Evolutionary conservation across 2,329 filamentous ascomycete genomes (phyloP).

Genomic region (Pyrenophora seminiperda): DNA sequence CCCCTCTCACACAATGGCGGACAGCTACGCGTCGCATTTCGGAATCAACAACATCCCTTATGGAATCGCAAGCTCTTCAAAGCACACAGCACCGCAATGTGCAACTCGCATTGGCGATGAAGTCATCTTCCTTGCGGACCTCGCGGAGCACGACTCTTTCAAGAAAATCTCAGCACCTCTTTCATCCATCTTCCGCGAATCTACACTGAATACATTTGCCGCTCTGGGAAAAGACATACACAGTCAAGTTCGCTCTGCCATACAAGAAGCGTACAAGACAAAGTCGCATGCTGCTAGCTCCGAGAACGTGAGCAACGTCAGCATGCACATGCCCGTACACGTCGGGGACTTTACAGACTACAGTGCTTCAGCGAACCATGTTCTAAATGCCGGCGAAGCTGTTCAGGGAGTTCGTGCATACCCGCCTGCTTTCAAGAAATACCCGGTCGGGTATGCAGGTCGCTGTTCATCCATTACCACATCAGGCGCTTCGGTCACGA

Average conservation of each 20-base stretch:
- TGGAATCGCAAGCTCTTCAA: constrained; percentile 35
- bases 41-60: constrained; percentile 41
- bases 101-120: constrained; percentile 59
- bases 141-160: constrained; percentile 45
- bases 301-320: constrained; percentile 49
- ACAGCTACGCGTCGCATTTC: constrained; percentile 36
- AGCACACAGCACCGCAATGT: constrained; percentile 46
- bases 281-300: constrained; percentile 18
- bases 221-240: constrained; percentile 51
- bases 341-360: constrained; percentile 65
- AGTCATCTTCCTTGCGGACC: constrained; percentile 58
- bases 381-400: constrained; percentile 56
- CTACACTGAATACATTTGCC: constrained; percentile 57
- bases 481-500: constrained; percentile 51
- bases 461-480: constrained; percentile 59
- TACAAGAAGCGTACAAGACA: constrained; percentile 45
- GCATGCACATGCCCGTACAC: constrained; percentile 60
- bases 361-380: constrained; percentile 60
- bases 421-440: constrained; percentile 38
- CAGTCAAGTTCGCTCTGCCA: constrained; percentile 48
- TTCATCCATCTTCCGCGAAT: constrained; percentile 37
- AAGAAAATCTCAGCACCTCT: constrained; percentile 24
- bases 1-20: constrained; percentile 19
- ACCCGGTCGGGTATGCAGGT: constrained; percentile 60
- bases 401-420: constrained; percentile 28